A percentile compares a stretch with the other conserved stretches of the same genome.
phyloP scores from a whole-genome alignment of 169 alveolate genomes.

The Babesia ovis region DNA sequence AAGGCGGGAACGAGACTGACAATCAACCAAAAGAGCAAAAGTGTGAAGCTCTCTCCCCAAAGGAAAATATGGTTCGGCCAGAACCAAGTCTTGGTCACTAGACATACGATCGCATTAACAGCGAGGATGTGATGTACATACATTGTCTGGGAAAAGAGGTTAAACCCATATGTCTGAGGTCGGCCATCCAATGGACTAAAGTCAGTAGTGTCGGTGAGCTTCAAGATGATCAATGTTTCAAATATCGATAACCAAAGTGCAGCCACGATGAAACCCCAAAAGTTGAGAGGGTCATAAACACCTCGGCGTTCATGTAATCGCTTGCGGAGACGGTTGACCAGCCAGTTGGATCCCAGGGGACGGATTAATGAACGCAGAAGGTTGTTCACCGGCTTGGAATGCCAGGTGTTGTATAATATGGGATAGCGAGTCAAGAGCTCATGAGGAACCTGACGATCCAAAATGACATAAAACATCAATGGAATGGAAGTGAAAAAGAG shows the following conservation, averaged over 20 bases:
- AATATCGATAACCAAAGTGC: slow-evolving; percentile 76
- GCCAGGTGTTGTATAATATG: slow-evolving; percentile 76
- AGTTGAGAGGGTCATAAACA: slow-evolving; percentile 62
- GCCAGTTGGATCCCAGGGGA: slow-evolving; percentile 58
- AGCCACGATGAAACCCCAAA: slow-evolving; percentile 51
- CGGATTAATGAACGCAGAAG: slow-evolving; percentile 16
- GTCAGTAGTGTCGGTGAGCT: slow-evolving; percentile 59
- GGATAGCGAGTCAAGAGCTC: slow-evolving; percentile 72
- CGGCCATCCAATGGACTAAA: slow-evolving; percentile 31
- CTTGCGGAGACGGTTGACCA: slow-evolving; percentile 61
- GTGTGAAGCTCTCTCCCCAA: slow-evolving; percentile 56
- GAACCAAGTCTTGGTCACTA: slow-evolving; percentile 72
- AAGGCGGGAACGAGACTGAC: slow-evolving; percentile 63
- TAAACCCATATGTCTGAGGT: slow-evolving; percentile 60
- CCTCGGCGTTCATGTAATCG: slow-evolving; percentile 68
- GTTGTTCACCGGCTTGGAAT: slow-evolving; percentile 47
- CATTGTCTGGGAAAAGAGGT: slow-evolving; percentile 71
- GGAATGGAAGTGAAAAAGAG: slow-evolving; percentile 77
- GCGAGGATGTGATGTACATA: slow-evolving; percentile 71
- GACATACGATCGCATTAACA: slow-evolving; percentile 70
- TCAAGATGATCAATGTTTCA: slow-evolving; percentile 64
- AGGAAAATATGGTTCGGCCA: slow-evolving; percentile 53
- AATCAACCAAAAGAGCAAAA: slow-evolving; percentile 65
- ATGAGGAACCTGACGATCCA: slow-evolving; percentile 81
- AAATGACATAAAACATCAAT: slow-evolving; percentile 73